A percentile compares a stretch with the other conserved stretches of the same genome.
These are phyloP conservation scores for Phylloporus rhodoxanthus DNA, from an alignment of 768 basidiomycete genomes.

Conservation along the genomic window DNA sequence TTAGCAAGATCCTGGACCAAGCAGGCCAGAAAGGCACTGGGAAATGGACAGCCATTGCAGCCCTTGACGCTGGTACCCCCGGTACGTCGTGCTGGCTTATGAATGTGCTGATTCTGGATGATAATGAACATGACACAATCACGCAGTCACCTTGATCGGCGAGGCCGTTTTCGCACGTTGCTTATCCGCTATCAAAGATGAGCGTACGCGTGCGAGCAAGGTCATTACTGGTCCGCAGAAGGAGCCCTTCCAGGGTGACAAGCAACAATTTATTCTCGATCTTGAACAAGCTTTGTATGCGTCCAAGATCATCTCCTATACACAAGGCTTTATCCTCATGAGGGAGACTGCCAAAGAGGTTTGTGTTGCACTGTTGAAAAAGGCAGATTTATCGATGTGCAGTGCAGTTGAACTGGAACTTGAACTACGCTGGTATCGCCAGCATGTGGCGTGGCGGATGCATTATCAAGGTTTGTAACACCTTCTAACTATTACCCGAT, in stretches of 20 bases:
- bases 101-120: conserved; percentile 1
- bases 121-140: conserved; percentile 9
- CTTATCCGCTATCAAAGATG: conserved; percentile 93
- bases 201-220: conserved; percentile 91
- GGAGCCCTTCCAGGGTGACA: conserved; percentile 94
- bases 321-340: conserved; percentile 99
- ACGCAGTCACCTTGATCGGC: conserved; percentile 90
- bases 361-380: conserved; percentile 9
- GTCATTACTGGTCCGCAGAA: conserved; percentile 84
- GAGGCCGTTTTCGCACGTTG: conserved; percentile 99
- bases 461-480: conserved; percentile 79
- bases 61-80: conserved; percentile 85
- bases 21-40: conserved; percentile 99
- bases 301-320: conserved; percentile 99
- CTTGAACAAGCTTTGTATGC: conserved; percentile 99
- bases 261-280: conserved; percentile 97
- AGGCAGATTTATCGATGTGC: conserved; percentile 3
- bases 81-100: conserved; percentile 42
- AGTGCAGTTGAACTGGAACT: conserved; percentile 68
- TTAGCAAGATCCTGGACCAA: conserved; percentile 90
- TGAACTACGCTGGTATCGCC: conserved; percentile 98
- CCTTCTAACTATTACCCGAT: conserved; percentile 5
- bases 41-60: conserved; percentile 98
- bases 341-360: conserved; percentile 95
- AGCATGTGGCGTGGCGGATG: conserved; percentile 99